These are phyloP conservation scores for Takashimella koratensis DNA, from an alignment of 1,284 basidiomycete genomes.

Conservation along the genomic window DNA sequence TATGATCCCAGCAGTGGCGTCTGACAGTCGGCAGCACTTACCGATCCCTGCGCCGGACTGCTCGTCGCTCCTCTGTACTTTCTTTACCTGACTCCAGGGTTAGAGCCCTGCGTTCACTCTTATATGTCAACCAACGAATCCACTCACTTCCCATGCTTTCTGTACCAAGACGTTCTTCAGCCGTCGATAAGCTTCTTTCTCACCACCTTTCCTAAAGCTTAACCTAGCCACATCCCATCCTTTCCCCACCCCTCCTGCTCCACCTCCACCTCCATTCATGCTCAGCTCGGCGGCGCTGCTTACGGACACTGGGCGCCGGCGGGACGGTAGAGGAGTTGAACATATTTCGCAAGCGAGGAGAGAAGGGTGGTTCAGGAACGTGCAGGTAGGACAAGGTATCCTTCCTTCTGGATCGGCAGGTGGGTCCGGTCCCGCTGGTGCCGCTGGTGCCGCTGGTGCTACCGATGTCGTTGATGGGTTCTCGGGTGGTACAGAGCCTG, in stretches of 20 bases:
- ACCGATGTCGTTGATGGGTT: neutral
- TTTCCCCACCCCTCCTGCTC: conserved; percentile 51
- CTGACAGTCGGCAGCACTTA: conserved; percentile 8
- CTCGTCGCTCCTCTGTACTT: conserved; percentile 1
- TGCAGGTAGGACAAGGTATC: conserved; percentile 78
- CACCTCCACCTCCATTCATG: neutral
- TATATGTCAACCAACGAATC: conserved; percentile 3
- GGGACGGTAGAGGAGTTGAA: conserved; percentile 57
- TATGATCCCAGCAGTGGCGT: neutral
- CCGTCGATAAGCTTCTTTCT: conserved; percentile 73
- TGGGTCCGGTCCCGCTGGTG: neutral
- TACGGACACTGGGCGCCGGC: conserved; percentile 27
- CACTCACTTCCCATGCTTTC: conserved; percentile 65
- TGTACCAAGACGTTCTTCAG: conserved; percentile 71
- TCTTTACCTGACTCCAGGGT: neutral
- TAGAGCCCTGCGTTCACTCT: no score
- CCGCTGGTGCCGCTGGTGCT: neutral
- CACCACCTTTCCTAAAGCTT: conserved; percentile 88
- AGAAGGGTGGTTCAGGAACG: conserved; percentile 83
- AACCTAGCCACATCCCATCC: conserved; percentile 58
- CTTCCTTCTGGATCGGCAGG: conserved; percentile 6
- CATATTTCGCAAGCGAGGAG: conserved; percentile 84
- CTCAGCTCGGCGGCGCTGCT: conserved; percentile 44
- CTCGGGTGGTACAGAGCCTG: no score
- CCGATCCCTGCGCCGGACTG: conserved; percentile 29